Conservation (phyloP, 257 asterid genomes). For the Nicotiana tomentosiformis region DNA sequence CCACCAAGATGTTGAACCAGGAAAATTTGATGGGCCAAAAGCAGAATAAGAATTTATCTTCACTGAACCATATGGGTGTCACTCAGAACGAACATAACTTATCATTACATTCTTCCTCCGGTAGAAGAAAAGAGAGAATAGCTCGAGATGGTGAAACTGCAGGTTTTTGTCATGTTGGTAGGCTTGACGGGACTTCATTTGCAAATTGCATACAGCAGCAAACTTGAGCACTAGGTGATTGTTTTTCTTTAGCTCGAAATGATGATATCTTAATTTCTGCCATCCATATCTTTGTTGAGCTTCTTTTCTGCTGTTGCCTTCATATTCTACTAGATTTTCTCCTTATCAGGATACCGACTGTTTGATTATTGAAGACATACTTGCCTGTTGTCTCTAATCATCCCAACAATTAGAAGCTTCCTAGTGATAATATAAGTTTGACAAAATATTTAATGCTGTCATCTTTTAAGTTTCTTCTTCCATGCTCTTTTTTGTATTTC, state of each 20-base stretch:
- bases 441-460: not conserved
- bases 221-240: constrained; percentile 1
- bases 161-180: constrained; percentile 5
- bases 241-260: not conserved
- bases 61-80: not conserved
- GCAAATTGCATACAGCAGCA: constrained; percentile 18
- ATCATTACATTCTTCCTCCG: not conserved
- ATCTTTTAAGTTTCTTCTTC: not conserved
- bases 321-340: not conserved
- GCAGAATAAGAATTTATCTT: constrained; percentile 3
- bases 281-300: not conserved
- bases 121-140: constrained; percentile 8
- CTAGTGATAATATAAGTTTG: not conserved
- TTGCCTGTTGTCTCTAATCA: not conserved
- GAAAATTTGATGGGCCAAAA: constrained; percentile 23
- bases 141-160: constrained; percentile 14
- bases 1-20: constrained; percentile 17
- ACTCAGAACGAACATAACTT: not conserved
- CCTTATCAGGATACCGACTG: not conserved
- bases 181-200: constrained; percentile 11
- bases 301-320: not conserved
- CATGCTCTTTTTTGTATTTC: not conserved
- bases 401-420: not conserved
- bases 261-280: not conserved
- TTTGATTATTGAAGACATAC: not conserved